phyloP scores from a whole-genome alignment of 176 grass and related monocot genomes.

The Carex littledalei region DNA sequence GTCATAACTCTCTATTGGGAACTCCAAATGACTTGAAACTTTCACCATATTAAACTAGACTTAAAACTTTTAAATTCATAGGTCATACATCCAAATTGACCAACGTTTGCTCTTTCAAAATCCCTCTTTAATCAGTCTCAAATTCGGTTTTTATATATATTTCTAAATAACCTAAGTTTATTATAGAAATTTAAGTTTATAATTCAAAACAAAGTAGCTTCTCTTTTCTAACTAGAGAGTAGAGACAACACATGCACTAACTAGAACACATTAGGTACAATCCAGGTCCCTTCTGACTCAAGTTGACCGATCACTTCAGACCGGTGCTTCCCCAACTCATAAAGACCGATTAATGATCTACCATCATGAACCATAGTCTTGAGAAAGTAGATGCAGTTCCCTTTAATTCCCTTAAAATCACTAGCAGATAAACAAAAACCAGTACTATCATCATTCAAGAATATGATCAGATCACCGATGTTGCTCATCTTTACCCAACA shows the following conservation, averaged over 20 bases:
- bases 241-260: background rate
- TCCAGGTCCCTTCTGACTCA: background rate
- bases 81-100: too few relatives aligned
- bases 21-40: too few relatives aligned
- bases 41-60: too few relatives aligned
- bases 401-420: background rate
- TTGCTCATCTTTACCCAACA: background rate
- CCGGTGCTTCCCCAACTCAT: background rate
- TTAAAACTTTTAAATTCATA: too few relatives aligned
- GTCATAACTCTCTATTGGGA: too few relatives aligned
- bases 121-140: too few relatives aligned
- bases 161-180: too few relatives aligned
- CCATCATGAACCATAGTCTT: background rate
- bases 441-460: background rate
- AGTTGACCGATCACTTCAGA: background rate
- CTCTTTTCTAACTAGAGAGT: too few relatives aligned
- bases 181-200: too few relatives aligned
- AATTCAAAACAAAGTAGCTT: too few relatives aligned
- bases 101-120: too few relatives aligned
- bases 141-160: too few relatives aligned
- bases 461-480: background rate
- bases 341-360: background rate
- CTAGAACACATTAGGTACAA: background rate
- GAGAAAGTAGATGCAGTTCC: constrained; percentile 7
- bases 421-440: background rate